Percentiles rank a stretch among this genome's conserved stretches.
phyloP scores from a whole-genome alignment of 2,329 filamentous ascomycete species.

The Purpureocillium takamizusanense region DNA sequence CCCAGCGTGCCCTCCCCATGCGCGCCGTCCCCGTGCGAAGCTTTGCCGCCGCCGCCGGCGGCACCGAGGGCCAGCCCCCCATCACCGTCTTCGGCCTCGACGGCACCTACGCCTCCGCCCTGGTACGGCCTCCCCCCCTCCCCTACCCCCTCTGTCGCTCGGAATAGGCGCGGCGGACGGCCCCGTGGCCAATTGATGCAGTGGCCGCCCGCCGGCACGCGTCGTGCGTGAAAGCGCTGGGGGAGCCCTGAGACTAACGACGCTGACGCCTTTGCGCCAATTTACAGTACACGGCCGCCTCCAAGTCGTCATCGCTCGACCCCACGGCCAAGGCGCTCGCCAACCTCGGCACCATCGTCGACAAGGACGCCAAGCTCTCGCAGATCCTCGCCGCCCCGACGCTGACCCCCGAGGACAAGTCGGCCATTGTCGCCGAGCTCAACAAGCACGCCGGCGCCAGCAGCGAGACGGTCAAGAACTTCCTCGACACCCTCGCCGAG shows the following conservation, averaged over 20 bases:
- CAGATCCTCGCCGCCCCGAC: conserved; percentile 72
- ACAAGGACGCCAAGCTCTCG: conserved; percentile 75
- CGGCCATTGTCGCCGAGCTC: conserved; percentile 76
- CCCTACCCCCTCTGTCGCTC: conserved; percentile 4
- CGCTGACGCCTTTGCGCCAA: conserved; percentile 11
- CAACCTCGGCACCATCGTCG: conserved; percentile 61
- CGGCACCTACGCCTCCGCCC: conserved; percentile 94
- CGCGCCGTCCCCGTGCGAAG: conserved; percentile 53
- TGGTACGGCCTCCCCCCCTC: conserved; percentile 57
- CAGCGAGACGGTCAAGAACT: conserved; percentile 87
- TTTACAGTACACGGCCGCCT: conserved; percentile 85
- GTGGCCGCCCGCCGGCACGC: too few relatives aligned
- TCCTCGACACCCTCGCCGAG: conserved; percentile 81
- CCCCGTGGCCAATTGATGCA: conserved; percentile 10
- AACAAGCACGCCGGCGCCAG: conserved; percentile 68
- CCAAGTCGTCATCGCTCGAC: conserved; percentile 81
- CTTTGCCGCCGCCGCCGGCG: conserved; percentile 70
- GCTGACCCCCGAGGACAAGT: conserved; percentile 71
- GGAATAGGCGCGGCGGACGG: background rate
- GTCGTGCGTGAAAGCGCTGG: background rate
- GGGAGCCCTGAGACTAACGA: too few relatives aligned
- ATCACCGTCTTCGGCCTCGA: conserved; percentile 90
- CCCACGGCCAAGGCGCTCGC: conserved; percentile 72
- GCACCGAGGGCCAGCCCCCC: conserved; percentile 69
- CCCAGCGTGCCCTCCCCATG: conserved; percentile 43